A percentile compares a stretch with the other conserved stretches of the same genome.
These are phyloP conservation scores for Hypoxylon sp. DNA, from an alignment of 2,329 filamentous ascomycete species.

Conservation along the genomic window DNA sequence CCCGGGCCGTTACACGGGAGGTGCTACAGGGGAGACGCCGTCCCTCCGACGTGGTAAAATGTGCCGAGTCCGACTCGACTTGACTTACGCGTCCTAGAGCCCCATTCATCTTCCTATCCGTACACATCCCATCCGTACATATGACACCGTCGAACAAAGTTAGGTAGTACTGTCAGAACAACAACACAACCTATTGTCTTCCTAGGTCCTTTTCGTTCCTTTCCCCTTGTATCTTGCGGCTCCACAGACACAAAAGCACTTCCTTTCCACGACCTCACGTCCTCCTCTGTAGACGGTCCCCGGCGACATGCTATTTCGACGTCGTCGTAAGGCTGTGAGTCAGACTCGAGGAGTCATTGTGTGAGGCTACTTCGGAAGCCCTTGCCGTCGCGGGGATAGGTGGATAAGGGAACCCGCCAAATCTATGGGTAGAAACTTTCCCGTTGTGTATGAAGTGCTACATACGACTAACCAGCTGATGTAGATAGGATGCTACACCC, in stretches of 20 bases:
- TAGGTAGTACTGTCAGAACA: not conserved
- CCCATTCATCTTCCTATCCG: constrained; percentile 11
- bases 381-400: constrained; percentile 3
- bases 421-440: not conserved
- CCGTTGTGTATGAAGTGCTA: constrained; percentile 14
- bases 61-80: constrained; percentile 19
- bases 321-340: constrained; percentile 40
- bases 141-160: constrained; percentile 19
- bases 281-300: constrained; percentile 8
- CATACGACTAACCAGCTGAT: constrained; percentile 20
- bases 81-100: constrained; percentile 38
- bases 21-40: constrained; percentile 3
- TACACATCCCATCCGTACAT: constrained; percentile 11
- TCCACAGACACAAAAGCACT: not conserved
- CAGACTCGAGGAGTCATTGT: constrained; percentile 25
- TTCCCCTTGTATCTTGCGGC: constrained; percentile 3
- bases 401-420: not conserved
- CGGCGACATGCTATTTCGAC: not conserved
- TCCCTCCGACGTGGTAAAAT: constrained; percentile 36
- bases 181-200: constrained; percentile 12
- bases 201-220: not conserved
- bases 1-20: constrained; percentile 33
- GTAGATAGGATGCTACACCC: constrained; percentile 6
- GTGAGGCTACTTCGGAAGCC: constrained; percentile 16
- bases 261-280: constrained; percentile 14